phyloP scores from a whole-genome alignment of 2,329 filamentous ascomycete species.

The Aureobasidium sp. region DNA sequence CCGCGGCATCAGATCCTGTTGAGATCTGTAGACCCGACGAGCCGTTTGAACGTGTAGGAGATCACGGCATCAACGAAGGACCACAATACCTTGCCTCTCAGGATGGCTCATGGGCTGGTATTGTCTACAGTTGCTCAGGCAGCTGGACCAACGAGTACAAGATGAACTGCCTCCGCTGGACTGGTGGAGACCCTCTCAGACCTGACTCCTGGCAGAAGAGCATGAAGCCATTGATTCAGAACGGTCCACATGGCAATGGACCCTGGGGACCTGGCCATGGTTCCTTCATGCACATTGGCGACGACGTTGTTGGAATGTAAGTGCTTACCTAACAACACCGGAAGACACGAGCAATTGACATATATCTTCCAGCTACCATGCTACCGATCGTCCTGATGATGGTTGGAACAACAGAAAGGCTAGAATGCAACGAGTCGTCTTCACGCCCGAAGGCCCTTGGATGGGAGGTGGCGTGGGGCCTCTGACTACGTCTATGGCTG shows the following conservation, averaged over 20 bases:
- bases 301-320: conserved; percentile 35
- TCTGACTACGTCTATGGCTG: conserved; percentile 21
- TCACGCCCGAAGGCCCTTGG: conserved; percentile 31
- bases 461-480: conserved; percentile 37
- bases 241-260: conserved; percentile 27
- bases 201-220: conserved; percentile 34
- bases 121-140: conserved; percentile 42
- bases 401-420: conserved; percentile 41
- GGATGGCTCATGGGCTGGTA: conserved; percentile 33
- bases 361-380: conserved; percentile 32
- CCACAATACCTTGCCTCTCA: conserved; percentile 33
- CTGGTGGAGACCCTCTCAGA: conserved; percentile 35
- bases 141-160: conserved; percentile 44
- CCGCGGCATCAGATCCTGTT: conserved; percentile 29
- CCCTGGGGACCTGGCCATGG: conserved; percentile 43
- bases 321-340: neutral
- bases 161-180: conserved; percentile 38
- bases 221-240: conserved; percentile 32
- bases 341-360: neutral
- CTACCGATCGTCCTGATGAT: conserved; percentile 37
- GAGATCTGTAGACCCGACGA: conserved; percentile 36
- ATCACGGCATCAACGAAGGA: conserved; percentile 40
- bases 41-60: conserved; percentile 35
- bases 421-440: conserved; percentile 37
- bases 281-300: conserved; percentile 35